phyloP scores from a whole-genome alignment of 2,329 filamentous ascomycete species.

The Colletotrichum higginsianum region DNA sequence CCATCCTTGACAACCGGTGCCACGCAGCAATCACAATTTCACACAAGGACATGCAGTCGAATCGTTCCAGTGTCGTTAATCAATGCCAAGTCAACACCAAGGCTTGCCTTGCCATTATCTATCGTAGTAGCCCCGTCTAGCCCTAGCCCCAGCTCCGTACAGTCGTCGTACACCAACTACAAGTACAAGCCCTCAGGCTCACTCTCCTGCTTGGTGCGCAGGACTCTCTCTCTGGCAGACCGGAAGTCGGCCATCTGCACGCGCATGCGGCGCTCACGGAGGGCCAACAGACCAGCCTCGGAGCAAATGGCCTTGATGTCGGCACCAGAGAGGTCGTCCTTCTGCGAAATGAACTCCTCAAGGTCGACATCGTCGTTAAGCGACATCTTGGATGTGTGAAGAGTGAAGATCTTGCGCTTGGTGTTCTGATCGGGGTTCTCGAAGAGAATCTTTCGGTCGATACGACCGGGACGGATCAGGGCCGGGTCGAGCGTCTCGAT shows the following conservation, averaged over 20 bases:
- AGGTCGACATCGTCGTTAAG: slow-evolving; percentile 97
- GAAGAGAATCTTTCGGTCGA: slow-evolving; percentile 95
- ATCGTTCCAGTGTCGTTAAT: neutral
- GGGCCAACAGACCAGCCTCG: slow-evolving; percentile 93
- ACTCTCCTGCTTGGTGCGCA: slow-evolving; percentile 98
- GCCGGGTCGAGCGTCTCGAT: slow-evolving; percentile 98
- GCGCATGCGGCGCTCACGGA: slow-evolving; percentile 95
- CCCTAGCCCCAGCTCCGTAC: slow-evolving; percentile 13
- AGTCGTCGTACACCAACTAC: slow-evolving; percentile 66
- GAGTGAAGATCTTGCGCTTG: slow-evolving; percentile 96
- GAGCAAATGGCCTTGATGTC: slow-evolving; percentile 99
- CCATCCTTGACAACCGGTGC: neutral
- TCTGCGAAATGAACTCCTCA: slow-evolving; percentile 98
- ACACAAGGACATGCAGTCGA: neutral
- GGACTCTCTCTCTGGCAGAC: slow-evolving; percentile 89
- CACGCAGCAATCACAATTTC: neutral
- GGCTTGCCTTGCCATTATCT: slow-evolving; percentile 38
- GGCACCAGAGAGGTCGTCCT: slow-evolving; percentile 96
- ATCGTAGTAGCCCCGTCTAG: slow-evolving; percentile 34
- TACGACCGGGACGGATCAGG: slow-evolving; percentile 95
- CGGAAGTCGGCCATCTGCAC: slow-evolving; percentile 99
- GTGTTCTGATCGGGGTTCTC: slow-evolving; percentile 85
- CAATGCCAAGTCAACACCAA: slow-evolving; percentile 21
- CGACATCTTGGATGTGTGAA: slow-evolving; percentile 99
- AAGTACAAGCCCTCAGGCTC: slow-evolving; percentile 99